Conservation (phyloP, 1,284 basidiomycete species). For the Malassezia obtusa region DNA sequence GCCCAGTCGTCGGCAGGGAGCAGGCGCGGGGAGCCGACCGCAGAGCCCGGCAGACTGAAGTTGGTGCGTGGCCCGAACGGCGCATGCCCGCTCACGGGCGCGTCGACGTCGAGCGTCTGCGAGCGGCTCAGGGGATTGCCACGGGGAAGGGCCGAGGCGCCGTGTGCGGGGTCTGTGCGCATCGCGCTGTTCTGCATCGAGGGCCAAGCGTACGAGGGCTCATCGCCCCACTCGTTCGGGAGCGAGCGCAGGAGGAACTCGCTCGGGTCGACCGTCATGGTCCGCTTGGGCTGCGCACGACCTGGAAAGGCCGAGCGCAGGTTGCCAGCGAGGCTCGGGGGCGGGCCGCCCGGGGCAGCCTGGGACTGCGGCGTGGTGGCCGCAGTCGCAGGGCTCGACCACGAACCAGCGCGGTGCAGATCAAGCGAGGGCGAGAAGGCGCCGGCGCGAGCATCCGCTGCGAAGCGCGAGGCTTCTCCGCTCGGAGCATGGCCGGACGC, state of each 20-base stretch:
- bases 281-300: constrained; percentile 9
- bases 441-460: neutral
- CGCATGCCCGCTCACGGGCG: neutral
- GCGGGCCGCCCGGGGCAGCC: neutral
- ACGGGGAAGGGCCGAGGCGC: neutral
- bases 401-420: constrained; percentile 1
- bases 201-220: neutral
- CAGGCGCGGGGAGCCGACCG: neutral
- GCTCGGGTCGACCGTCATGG: constrained; percentile 9
- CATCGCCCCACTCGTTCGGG: neutral
- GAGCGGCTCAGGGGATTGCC: constrained; percentile 1
- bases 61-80: neutral
- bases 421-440: neutral
- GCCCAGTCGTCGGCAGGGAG: neutral
- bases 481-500: neutral
- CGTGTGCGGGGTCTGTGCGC: neutral
- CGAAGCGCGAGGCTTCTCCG: neutral
- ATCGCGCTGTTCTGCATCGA: neutral
- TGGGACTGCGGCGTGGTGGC: neutral
- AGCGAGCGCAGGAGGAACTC: constrained; percentile 11
- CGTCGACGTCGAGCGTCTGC: constrained; percentile 7
- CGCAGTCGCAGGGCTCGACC: neutral
- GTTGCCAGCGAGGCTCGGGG: no score
- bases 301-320: neutral
- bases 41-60: neutral